These are phyloP conservation scores for Xylaria castorea DNA, from an alignment of 495 filamentous ascomycete genomes.

Conservation along the genomic window DNA sequence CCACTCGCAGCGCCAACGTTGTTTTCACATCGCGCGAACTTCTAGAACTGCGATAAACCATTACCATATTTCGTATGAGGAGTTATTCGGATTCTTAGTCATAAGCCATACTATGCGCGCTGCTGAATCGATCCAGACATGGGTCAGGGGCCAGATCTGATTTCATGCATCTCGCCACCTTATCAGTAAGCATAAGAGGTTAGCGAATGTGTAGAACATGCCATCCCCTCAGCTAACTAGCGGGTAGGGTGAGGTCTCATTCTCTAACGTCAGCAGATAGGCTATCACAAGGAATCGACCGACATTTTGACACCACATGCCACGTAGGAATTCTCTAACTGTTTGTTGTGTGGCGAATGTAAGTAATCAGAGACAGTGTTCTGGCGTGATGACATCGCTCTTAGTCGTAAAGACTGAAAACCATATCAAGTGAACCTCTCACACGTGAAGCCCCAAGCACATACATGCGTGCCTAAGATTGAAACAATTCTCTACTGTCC, in stretches of 20 bases:
- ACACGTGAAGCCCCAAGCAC: background rate
- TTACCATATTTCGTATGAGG: background rate
- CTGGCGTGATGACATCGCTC: background rate
- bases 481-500: background rate
- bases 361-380: conserved; percentile 2
- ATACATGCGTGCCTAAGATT: background rate
- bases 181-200: conserved; percentile 1
- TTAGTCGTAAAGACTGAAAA: background rate
- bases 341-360: background rate
- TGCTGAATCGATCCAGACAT: background rate
- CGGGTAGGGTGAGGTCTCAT: background rate
- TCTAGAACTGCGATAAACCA: background rate
- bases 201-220: background rate
- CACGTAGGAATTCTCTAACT: background rate
- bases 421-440: background rate
- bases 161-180: background rate
- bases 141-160: background rate
- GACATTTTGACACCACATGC: background rate
- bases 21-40: background rate
- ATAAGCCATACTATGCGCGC: background rate
- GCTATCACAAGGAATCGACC: background rate
- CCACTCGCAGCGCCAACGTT: background rate
- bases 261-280: background rate
- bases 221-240: background rate
- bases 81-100: background rate